Evolutionary conservation across 2,329 filamentous ascomycete species (phyloP).

Genomic region (Apiospora saccharicola): DNA sequence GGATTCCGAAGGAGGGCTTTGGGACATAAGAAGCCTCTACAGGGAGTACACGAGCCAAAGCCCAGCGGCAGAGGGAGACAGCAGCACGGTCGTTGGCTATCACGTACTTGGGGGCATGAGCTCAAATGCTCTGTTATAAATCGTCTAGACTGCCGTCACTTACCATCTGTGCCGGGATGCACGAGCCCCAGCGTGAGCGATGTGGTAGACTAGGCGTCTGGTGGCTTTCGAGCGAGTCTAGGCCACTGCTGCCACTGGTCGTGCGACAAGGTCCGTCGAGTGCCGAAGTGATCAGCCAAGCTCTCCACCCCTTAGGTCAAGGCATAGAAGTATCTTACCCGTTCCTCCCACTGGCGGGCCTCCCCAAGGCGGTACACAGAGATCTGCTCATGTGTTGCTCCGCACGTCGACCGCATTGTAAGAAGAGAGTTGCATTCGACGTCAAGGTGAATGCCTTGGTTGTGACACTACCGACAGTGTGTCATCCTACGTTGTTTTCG

Average conservation of each 20-base stretch:
- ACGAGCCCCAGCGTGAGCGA: constrained; percentile 12
- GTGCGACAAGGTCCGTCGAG: constrained; percentile 7
- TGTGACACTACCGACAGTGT: not conserved
- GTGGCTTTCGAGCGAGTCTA: not conserved
- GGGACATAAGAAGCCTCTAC: too few species aligned
- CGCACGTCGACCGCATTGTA: not conserved
- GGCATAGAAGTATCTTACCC: not conserved
- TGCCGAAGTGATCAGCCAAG: not conserved
- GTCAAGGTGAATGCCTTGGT: not conserved
- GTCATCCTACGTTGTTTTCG: not conserved
- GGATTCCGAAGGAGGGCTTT: not conserved
- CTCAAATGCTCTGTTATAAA: not conserved
- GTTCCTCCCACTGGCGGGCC: too few species aligned
- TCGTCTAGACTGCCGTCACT: not conserved
- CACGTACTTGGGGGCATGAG: not conserved
- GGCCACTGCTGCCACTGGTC: not conserved
- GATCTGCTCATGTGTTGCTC: not conserved
- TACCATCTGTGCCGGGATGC: not conserved
- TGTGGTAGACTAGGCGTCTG: not conserved
- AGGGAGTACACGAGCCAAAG: not conserved
- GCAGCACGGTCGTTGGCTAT: not conserved
- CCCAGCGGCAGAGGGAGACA: not conserved
- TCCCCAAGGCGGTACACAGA: not conserved
- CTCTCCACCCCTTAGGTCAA: not conserved
- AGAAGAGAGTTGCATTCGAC: not conserved